phyloP scores from a whole-genome alignment of 1,139 yeast genomes.

The Trichomonascaceae sp. region DNA sequence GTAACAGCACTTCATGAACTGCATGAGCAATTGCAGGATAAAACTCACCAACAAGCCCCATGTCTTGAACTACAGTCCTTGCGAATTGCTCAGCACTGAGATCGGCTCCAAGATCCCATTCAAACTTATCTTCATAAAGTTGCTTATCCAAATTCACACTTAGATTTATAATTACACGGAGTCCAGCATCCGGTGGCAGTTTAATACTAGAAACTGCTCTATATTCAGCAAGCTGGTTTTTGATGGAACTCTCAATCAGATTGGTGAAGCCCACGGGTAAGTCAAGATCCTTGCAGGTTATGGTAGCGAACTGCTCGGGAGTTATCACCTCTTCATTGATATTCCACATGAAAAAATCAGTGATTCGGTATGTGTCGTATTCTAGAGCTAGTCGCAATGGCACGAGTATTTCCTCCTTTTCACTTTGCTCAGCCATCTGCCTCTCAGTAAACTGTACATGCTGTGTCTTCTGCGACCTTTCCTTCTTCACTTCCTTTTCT shows the following conservation, averaged over 20 bases:
- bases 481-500: constrained; percentile 24
- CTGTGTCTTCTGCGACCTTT: constrained; percentile 27
- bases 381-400: constrained; percentile 79
- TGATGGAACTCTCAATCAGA: constrained; percentile 64
- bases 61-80: constrained; percentile 68
- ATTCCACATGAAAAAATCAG: constrained; percentile 89
- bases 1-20: constrained; percentile 69
- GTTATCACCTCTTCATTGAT: constrained; percentile 65
- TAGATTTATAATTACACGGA: constrained; percentile 73
- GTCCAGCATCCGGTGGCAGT: constrained; percentile 55
- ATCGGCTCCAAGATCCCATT: constrained; percentile 76
- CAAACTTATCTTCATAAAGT: constrained; percentile 86
- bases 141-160: constrained; percentile 80
- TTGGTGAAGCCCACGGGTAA: constrained; percentile 56
- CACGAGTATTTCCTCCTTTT: constrained; percentile 44
- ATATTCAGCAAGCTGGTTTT: constrained; percentile 74
- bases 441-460: constrained; percentile 32
- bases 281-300: constrained; percentile 78
- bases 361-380: constrained; percentile 53
- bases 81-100: constrained; percentile 84
- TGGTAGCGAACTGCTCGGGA: constrained; percentile 76
- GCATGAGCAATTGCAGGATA: constrained; percentile 87
- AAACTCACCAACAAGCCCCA: constrained; percentile 82
- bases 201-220: constrained; percentile 58
- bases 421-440: constrained; percentile 33